Evolutionary conservation across 2,329 filamentous ascomycete genomes (phyloP).

Genomic region (Fusarium sterilihyphosum): DNA sequence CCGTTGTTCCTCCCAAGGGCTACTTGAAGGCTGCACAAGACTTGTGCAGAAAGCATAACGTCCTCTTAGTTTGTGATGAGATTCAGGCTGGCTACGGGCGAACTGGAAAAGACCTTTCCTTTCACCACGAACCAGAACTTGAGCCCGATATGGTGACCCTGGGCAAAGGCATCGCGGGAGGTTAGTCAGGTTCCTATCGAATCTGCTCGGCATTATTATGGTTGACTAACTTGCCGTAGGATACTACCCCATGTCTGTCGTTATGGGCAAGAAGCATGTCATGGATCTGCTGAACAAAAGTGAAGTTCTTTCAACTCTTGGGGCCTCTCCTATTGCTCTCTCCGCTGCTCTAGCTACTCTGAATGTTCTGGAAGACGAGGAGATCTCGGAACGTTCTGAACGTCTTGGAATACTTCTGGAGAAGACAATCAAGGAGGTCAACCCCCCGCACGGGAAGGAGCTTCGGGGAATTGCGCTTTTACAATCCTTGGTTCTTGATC

Average conservation of each 20-base stretch:
- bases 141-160: neutral
- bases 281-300: neutral
- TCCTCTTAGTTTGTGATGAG: neutral
- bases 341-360: neutral
- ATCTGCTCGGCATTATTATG: neutral
- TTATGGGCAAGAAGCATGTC: neutral
- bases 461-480: neutral
- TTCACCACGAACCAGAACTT: neutral
- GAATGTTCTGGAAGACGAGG: neutral
- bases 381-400: neutral
- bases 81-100: neutral
- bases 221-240: neutral
- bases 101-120: neutral
- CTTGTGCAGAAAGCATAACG: neutral
- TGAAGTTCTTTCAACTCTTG: neutral
- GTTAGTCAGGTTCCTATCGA: neutral
- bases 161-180: neutral
- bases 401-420: neutral
- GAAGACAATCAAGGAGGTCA: neutral
- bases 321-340: neutral
- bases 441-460: neutral
- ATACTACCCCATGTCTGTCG: neutral
- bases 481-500: neutral
- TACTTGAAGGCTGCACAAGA: neutral
- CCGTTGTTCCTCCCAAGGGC: neutral